Conservation (phyloP, 805 yeast species). For the Ogataea polymorpha region DNA sequence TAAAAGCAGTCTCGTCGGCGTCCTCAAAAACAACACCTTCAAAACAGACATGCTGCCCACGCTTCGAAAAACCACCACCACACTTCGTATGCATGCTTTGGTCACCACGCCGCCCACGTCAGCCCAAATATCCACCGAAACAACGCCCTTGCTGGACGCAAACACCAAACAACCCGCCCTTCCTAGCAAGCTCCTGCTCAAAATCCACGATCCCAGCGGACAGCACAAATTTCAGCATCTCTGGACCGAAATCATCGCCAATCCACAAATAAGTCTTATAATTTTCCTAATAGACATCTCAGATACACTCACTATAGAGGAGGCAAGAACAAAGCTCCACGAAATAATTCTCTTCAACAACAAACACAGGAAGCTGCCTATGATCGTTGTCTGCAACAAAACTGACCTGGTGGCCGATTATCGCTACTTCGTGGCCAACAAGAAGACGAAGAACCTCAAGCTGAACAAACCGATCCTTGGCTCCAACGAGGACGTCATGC, state of each 20-base stretch:
- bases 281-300: slow-evolving; percentile 30
- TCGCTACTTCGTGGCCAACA: slow-evolving; percentile 10
- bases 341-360: slow-evolving; percentile 23
- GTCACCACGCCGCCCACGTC: slow-evolving; percentile 10
- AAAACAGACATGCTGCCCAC: slow-evolving; percentile 28
- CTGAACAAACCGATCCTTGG: slow-evolving; percentile 8
- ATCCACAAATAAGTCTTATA: slow-evolving; percentile 17
- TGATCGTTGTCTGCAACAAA: slow-evolving; percentile 32
- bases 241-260: slow-evolving; percentile 22
- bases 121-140: slow-evolving; percentile 4
- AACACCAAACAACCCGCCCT: not conserved
- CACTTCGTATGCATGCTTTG: slow-evolving; percentile 12
- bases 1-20: slow-evolving; percentile 27
- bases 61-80: slow-evolving; percentile 12
- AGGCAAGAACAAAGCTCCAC: slow-evolving; percentile 20
- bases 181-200: slow-evolving; percentile 15
- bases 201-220: slow-evolving; percentile 32
- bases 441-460: slow-evolving; percentile 8
- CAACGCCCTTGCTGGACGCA: slow-evolving; percentile 2
- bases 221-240: slow-evolving; percentile 25
- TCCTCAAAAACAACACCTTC: slow-evolving; percentile 9
- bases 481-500: slow-evolving; percentile 11
- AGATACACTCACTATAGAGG: slow-evolving; percentile 26
- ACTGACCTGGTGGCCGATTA: slow-evolving; percentile 24
- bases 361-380: slow-evolving; percentile 18